Percentiles rank a stretch among this genome's conserved stretches.
Conservation (phyloP, 148 eudicot genomes). For the Rhododendron simsii region DNA sequence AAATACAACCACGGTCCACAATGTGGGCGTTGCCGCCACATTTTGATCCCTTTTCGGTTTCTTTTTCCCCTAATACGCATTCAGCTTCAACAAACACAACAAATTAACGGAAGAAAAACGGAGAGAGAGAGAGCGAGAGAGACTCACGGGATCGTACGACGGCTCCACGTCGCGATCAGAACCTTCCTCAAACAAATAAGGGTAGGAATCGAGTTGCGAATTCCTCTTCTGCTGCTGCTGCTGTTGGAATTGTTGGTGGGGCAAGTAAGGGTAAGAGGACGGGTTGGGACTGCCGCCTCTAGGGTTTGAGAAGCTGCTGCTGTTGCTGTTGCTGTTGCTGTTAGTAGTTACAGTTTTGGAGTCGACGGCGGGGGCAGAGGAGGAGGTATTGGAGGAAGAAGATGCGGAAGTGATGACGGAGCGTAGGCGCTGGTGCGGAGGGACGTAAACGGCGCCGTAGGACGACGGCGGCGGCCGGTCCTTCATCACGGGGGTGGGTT, state of each 20-base stretch:
- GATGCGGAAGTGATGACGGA: conserved; percentile 47
- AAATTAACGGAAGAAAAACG: neutral
- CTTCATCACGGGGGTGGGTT: conserved; percentile 5
- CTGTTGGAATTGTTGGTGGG: conserved; percentile 23
- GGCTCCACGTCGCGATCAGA: conserved; percentile 23
- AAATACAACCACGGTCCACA: neutral
- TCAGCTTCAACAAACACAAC: neutral
- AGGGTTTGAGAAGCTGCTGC: conserved; percentile 12
- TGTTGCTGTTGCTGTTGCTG: neutral
- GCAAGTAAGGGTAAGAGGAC: conserved; percentile 25
- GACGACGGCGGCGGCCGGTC: conserved; percentile 6
- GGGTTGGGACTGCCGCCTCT: neutral
- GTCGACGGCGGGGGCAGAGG: conserved; percentile 15
- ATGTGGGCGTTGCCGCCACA: neutral
- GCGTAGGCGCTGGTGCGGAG: conserved; percentile 78
- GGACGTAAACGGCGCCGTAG: conserved; percentile 52
- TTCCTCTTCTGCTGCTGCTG: conserved; percentile 18
- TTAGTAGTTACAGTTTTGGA: conserved; percentile 12
- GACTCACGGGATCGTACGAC: conserved; percentile 42
- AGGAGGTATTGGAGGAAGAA: conserved; percentile 22
- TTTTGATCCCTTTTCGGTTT: neutral
- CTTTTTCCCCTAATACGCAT: neutral
- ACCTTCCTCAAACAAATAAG: neutral
- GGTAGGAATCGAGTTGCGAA: conserved; percentile 17
- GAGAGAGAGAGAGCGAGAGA: neutral